Conservation (phyloP, 176 grass and related monocot species). For the Alloteropsis semialata region DNA sequence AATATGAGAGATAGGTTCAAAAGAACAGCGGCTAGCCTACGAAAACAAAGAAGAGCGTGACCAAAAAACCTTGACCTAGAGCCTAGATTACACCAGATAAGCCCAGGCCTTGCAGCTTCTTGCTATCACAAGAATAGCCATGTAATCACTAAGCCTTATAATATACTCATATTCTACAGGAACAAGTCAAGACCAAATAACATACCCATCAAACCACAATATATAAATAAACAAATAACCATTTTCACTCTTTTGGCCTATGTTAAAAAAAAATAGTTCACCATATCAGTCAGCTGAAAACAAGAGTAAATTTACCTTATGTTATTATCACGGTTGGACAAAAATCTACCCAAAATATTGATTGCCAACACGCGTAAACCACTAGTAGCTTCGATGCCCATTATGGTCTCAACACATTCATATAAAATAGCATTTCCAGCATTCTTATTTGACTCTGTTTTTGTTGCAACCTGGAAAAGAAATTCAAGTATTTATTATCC, state of each 20-base stretch:
- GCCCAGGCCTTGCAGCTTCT: no score
- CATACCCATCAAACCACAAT: neutral
- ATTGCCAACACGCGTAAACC: constrained; percentile 91
- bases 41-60: no score
- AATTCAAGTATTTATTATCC: constrained; percentile 9
- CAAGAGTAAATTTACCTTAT: constrained; percentile 69
- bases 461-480: constrained; percentile 88
- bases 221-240: neutral
- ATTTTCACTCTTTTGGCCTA: neutral
- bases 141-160: neutral
- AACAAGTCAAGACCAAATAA: neutral
- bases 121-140: constrained; percentile 4
- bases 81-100: no score
- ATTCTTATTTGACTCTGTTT: constrained; percentile 97
- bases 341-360: constrained; percentile 97
- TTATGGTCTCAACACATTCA: constrained; percentile 99
- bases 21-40: no score
- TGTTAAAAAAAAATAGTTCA: neutral
- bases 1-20: no score
- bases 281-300: neutral
- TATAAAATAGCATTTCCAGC: constrained; percentile 96
- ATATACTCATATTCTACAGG: neutral
- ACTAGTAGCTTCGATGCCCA: constrained; percentile 95
- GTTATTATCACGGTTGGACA: constrained; percentile 99
- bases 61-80: no score